These are phyloP conservation scores for Sphagnum magellanicum DNA, from an alignment of 228 moss, liverwort and hornwort species.

Conservation along the genomic window DNA sequence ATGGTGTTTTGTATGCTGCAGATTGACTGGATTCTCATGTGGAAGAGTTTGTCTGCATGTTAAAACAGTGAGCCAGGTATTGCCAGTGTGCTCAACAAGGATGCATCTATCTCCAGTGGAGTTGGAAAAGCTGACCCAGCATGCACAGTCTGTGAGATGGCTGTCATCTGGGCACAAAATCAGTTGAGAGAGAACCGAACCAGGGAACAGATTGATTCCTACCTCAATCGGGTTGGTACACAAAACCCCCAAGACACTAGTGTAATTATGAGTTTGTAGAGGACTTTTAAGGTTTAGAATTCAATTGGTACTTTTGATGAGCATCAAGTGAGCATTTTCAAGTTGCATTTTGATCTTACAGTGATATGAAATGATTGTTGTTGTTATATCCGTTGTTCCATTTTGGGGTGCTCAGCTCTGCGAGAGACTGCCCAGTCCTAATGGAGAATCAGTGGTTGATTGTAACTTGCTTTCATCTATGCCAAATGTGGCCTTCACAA, in stretches of 20 bases:
- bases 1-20: too few species aligned
- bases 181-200: constrained; percentile 74
- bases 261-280: neutral
- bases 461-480: constrained; percentile 29
- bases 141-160: constrained; percentile 87
- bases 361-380: neutral
- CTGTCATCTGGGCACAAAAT: constrained; percentile 88
- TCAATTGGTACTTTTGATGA: neutral
- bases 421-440: constrained; percentile 50
- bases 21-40: too few species aligned
- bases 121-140: constrained; percentile 45
- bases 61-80: constrained; percentile 47
- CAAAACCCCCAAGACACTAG: too few species aligned
- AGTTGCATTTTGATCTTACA: neutral
- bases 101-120: constrained; percentile 4
- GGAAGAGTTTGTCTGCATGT: neutral
- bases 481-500: constrained; percentile 44
- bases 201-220: constrained; percentile 56
- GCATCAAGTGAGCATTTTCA: too few species aligned
- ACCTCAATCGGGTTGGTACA: constrained; percentile 51
- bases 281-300: neutral
- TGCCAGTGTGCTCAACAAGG: constrained; percentile 60
- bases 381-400: neutral
- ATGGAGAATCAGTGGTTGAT: constrained; percentile 51
- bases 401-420: constrained; percentile 23